Evolutionary conservation across 73 alveolate genomes (phyloP), one percentile per base, ranked within the genome.

Genomic region (Breviolum minutum): DNA sequence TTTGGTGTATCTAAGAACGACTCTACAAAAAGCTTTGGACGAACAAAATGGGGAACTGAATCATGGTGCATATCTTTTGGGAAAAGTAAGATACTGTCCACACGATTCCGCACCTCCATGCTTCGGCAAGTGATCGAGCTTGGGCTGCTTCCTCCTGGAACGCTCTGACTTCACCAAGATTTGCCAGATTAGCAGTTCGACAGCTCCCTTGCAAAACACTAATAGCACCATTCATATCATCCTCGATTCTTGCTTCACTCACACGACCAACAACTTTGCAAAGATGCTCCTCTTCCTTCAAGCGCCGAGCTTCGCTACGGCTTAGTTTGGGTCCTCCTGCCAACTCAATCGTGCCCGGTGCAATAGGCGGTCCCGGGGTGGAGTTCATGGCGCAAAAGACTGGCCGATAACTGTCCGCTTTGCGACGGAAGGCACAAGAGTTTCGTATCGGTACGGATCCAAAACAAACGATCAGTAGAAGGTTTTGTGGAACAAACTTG

Each of bases 291-390:
- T 90, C 97, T 62, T 90, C 97, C 88, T 81, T 32, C 60, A 90
- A 24, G 32, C 97, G 86, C 87, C 97, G 61, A 22, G 97, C 97
- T 90, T 90, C 97, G 83, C 88, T 71, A 63, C 97, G 87, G 63
- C 87, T 69, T 13, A 90, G 71, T 68, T 90, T 90, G 40, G 97
- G 97, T 20, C 97, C 97, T 17, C 97, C 97, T 8, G 97, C 97
- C 40, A 90, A 22, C 77, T 90, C 97, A 74, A 90, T 76, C 64
- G 97, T 90, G 88, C 97, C 97, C 63, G 97, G 97, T 9, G 97
- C 97, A 63, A 90, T 87, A 29, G 97, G 88, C 68, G 97, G 97
- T 5, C 96, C 96, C 63, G 82, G 83, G 10, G 70, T 89, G 70
- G 96, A 16, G 88, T 48, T 90, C 97, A 90, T 90, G 88, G 97